Conservation (phyloP, 768 basidiomycete species). For the Sporobolomyces pararoseus region DNA sequence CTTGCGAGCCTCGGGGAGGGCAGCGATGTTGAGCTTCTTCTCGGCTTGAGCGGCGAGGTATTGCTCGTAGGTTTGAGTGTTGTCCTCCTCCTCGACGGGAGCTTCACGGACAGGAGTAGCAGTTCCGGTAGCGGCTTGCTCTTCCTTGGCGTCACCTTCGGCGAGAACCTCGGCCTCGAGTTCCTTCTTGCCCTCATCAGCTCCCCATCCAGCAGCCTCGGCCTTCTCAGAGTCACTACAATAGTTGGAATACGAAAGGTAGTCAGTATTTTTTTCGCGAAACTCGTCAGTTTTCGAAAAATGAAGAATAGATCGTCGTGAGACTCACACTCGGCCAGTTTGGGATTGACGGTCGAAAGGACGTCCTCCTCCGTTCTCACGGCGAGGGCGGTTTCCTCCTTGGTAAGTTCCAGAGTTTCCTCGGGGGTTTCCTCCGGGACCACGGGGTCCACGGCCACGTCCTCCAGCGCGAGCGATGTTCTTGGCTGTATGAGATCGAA, state of each 20-base stretch:
- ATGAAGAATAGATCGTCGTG: slow-evolving; percentile 5
- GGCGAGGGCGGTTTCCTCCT: slow-evolving; percentile 52
- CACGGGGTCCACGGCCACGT: slow-evolving; percentile 48
- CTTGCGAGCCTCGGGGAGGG: slow-evolving; percentile 71
- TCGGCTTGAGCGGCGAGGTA: slow-evolving; percentile 70
- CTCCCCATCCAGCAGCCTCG: slow-evolving; percentile 91
- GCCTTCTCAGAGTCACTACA: slow-evolving; percentile 94
- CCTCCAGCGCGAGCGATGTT: slow-evolving; percentile 56
- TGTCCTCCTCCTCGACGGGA: slow-evolving; percentile 73
- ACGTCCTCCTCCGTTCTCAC: slow-evolving; percentile 58
- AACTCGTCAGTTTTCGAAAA: slow-evolving; percentile 28
- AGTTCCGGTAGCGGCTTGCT: slow-evolving; percentile 41
- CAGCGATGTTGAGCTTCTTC: slow-evolving; percentile 58
- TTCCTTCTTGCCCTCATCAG: slow-evolving; percentile 79
- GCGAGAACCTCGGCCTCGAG: slow-evolving; percentile 75
- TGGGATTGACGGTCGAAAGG: slow-evolving; percentile 79
- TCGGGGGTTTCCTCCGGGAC: slow-evolving; percentile 49
- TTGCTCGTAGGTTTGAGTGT: slow-evolving; percentile 88
- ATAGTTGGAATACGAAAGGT: slow-evolving; percentile 16
- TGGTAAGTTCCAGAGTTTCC: slow-evolving; percentile 54
- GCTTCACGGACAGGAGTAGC: slow-evolving; percentile 46
- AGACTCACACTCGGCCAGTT: slow-evolving; percentile 61
- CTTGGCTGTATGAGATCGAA: slow-evolving; percentile 38
- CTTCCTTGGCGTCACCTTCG: slow-evolving; percentile 48
- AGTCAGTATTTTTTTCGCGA: no score